Evolutionary conservation across 352 stramenopile genomes (phyloP), one percentile per base, ranked within the genome.

Genomic region (Phytophthora pistaciae): DNA sequence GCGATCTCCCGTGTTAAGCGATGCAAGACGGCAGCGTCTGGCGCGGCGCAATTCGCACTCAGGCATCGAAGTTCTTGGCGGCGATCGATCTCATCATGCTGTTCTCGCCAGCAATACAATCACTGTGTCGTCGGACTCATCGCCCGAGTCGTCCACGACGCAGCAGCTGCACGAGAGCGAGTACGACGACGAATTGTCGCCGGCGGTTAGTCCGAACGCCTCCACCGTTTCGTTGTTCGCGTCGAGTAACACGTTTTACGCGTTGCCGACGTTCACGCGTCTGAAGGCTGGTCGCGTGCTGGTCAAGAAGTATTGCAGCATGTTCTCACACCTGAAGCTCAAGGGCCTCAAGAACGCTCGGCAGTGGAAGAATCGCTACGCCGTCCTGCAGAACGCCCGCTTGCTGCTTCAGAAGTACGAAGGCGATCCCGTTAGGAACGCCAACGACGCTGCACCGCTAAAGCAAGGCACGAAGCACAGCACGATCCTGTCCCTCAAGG

Each of bases 341-440:
- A 91, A 86, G 49, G 79, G 85, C 2, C 74, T 81, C 54, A 81
- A 78, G 50, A 91, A 80, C 50, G 72, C 76, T 36, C 75, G 85
- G 9, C 76, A 91, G 58, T 96, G 90, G 90, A 96, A 96, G 66
- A 87, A 85, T 31, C 88, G 90, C n/a, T 95, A 85, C 56, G 90
- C 90, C 2, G 83, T 95, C 29, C 60, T 96, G 25, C 80, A 95
- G 48, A 90, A 83, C 49, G 68, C 82, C 50, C 78, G 82, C 14
- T 73, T 96, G 38, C 59, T 92, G 44, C 76, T 96, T 21, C 87
- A 92, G 61, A 83, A 92, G 61, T 85, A 95, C 48, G 87, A 93
- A 40, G 77, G 68, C 10, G 74, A 77, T 8, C 48, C 72, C n/a
- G 29, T 63, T 38, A 61, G 52, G 11, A 56, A 50, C 42, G 46